Evolutionary conservation across 805 yeast species (phyloP).

Genomic region (Suhomyces kilbournensis): DNA sequence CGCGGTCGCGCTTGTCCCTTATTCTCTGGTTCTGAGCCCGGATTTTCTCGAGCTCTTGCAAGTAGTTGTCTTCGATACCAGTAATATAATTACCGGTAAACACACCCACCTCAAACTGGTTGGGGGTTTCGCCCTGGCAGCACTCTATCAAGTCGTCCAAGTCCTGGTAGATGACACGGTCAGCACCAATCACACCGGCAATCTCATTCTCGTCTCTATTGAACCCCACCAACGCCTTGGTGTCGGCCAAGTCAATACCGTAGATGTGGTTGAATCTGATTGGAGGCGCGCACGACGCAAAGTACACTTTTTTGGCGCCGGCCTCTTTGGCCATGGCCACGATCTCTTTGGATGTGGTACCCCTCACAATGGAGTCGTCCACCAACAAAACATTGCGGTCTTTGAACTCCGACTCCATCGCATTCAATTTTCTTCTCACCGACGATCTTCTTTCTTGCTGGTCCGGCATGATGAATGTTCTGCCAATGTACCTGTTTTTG

Average conservation of each 20-base stretch:
- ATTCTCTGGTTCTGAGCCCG: slow-evolving; percentile 71
- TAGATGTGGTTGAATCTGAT: slow-evolving; percentile 93
- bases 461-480: slow-evolving; percentile 98
- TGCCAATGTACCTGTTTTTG: slow-evolving; percentile 93
- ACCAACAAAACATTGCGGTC: slow-evolving; percentile 84
- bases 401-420: slow-evolving; percentile 90
- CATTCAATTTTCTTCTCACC: slow-evolving; percentile 91
- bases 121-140: slow-evolving; percentile 53
- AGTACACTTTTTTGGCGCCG: slow-evolving; percentile 91
- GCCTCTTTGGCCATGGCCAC: slow-evolving; percentile 99
- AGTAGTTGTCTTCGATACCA: slow-evolving; percentile 83
- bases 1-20: slow-evolving; percentile 37
- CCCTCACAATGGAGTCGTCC: slow-evolving; percentile 96
- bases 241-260: slow-evolving; percentile 96
- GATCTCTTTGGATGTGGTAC: slow-evolving; percentile 95
- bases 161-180: slow-evolving; percentile 83
- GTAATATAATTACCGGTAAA: slow-evolving; percentile 93
- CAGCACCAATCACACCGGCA: slow-evolving; percentile 80
- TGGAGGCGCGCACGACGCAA: slow-evolving; percentile 98
- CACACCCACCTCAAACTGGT: slow-evolving; percentile 90
- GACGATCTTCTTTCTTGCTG: slow-evolving; percentile 91
- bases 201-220: slow-evolving; percentile 72
- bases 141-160: slow-evolving; percentile 80
- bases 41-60: slow-evolving; percentile 76
- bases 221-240: slow-evolving; percentile 88